Base-by-base conservation (phyloP, 1,284 basidiomycete species). In the Pseudozyma sp. region DNA sequence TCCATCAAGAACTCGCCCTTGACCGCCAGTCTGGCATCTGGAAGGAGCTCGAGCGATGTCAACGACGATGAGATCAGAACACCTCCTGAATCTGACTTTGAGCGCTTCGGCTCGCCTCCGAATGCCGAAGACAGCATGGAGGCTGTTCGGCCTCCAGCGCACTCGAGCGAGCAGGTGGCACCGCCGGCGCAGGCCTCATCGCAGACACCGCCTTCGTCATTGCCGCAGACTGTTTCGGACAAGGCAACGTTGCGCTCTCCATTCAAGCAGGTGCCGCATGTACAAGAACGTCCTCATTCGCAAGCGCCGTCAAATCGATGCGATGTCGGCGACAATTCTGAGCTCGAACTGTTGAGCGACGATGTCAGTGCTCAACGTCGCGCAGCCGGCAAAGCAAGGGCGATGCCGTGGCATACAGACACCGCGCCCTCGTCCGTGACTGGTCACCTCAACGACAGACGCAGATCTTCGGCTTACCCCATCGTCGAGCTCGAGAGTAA, bases 341-440 rank as follows among this genome's bases (percentile, higher is more conserved):
- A 68, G 56, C 47, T 73, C 40, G 65, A 73, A 44, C 30, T 61
- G 16, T 51, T 73, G 24, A 68, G 57, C 51, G 70, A 73, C 19
- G 54, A 61, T 45, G 17, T 65, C 33, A n/a, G 35, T 10, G 53
- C 24, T 4, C 61, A 54, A 33, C 49, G 54, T 10, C 37, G 43
- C 16, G 65, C 70, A 1, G 65, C 65, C 8, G 65, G 70, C 46
- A 72, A 72, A 24, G 60, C 30, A 4, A 73, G 43, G 50, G 56
- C 53, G 64, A 49, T 45, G 42, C 44, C 52, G n/a, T 46, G 59
- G 29, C 60, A 55, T 7, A 56, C 13, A 37, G 44, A 44, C 10
- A 47, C 54, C 3, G 29, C 45, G 11, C 19, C 48, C 17, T 39
- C 68, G 35, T 58, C 68, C 6, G 40, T 37, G 3, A 40, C 52